phyloP scores from a whole-genome alignment of 78 protist genomes.

The Pigoraptor vietnamica region DNA sequence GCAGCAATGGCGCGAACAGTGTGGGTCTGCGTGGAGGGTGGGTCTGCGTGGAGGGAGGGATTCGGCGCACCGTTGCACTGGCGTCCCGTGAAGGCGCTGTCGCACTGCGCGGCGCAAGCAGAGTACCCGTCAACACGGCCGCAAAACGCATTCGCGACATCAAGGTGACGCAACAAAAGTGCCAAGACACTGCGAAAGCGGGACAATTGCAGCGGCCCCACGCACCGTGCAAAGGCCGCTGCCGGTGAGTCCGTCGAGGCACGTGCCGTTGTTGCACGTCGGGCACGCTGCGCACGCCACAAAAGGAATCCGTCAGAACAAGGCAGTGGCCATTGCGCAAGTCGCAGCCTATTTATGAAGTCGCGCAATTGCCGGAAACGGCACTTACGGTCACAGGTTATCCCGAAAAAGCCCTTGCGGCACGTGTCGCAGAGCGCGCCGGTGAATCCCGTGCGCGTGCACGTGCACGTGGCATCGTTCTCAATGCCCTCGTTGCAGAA shows the following conservation, averaged over 20 bases:
- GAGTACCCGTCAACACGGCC: too few relatives aligned
- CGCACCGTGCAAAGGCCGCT: background rate
- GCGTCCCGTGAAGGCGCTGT: too few relatives aligned
- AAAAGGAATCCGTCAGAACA: too few relatives aligned
- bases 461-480: background rate
- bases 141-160: too few relatives aligned
- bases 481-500: background rate
- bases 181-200: too few relatives aligned
- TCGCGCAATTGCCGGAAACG: background rate
- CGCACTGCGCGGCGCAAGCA: too few relatives aligned
- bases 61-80: too few relatives aligned
- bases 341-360: too few relatives aligned
- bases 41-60: too few relatives aligned
- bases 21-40: background rate
- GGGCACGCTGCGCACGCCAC: background rate
- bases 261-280: background rate
- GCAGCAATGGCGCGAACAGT: background rate
- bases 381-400: background rate
- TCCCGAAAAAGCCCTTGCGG: background rate
- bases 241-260: background rate
- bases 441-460: background rate
- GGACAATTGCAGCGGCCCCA: too few relatives aligned
- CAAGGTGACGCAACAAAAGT: too few relatives aligned
- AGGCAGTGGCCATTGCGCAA: too few relatives aligned
- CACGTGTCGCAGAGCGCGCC: background rate